These are phyloP conservation scores for barley (Hordeum vulgare) DNA, from an alignment of 176 grass and related monocot genomes.

Conservation along the genomic window MorexV3_pseudomolecules_assembly NC_058521.1:386931580-386932079, in stretches of 20 bases:
- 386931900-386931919: neutral
- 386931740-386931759: neutral
- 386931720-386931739: slow-evolving; percentile 51
- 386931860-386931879: slow-evolving; percentile 93
- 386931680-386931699: slow-evolving; percentile 80
- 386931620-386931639: neutral
- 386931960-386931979: neutral
- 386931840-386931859: slow-evolving; percentile 99
- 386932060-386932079: neutral
- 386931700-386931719: slow-evolving; percentile 96
- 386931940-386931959: neutral
- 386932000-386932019: neutral
- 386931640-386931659: neutral
- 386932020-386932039: neutral
- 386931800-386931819: slow-evolving; percentile 93
- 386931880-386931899: slow-evolving; percentile 24
- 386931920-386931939: neutral
- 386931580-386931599: slow-evolving; percentile 68
- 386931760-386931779: slow-evolving; percentile 3
- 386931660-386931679: slow-evolving; percentile 16
- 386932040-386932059: neutral
- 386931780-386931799: slow-evolving; percentile 16
- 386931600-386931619: neutral
- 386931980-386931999: neutral
- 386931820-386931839: slow-evolving; percentile 91